Conservation (phyloP, 495 filamentous ascomycete genomes). For the Thermothielavioides terrestris region DNA sequence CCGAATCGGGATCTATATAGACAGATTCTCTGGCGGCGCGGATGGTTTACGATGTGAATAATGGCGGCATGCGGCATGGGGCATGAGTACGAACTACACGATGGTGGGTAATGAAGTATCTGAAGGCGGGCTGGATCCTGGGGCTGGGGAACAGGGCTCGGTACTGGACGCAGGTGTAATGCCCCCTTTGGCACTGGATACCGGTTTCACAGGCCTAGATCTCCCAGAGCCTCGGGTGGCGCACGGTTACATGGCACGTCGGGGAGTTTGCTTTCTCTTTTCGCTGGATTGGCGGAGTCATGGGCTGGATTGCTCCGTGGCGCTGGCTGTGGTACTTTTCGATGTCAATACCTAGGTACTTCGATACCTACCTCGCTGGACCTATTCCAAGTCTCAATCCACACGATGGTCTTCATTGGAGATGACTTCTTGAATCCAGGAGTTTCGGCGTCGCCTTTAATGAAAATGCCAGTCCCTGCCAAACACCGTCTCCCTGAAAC, state of each 20-base stretch:
- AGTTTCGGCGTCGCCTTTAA: too few relatives aligned
- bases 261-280: constrained; percentile 1
- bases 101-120: constrained; percentile 4
- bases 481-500: neutral
- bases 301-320: constrained; percentile 1
- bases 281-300: constrained; percentile 3
- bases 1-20: constrained; percentile 4
- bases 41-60: neutral
- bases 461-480: neutral
- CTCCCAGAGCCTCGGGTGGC: neutral
- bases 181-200: neutral
- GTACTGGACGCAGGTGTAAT: neutral
- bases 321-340: constrained; percentile 3
- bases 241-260: neutral
- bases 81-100: constrained; percentile 1
- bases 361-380: too few relatives aligned
- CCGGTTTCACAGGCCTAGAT: neutral
- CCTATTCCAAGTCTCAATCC: too few relatives aligned
- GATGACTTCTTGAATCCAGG: too few relatives aligned
- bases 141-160: neutral
- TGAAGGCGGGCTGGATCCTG: neutral
- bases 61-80: constrained; percentile 3
- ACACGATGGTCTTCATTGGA: too few relatives aligned
- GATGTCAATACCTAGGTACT: neutral
- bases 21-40: neutral